Conservation (phyloP, 306 rosid genomes). For the Mimosa bimucronata region DNA sequence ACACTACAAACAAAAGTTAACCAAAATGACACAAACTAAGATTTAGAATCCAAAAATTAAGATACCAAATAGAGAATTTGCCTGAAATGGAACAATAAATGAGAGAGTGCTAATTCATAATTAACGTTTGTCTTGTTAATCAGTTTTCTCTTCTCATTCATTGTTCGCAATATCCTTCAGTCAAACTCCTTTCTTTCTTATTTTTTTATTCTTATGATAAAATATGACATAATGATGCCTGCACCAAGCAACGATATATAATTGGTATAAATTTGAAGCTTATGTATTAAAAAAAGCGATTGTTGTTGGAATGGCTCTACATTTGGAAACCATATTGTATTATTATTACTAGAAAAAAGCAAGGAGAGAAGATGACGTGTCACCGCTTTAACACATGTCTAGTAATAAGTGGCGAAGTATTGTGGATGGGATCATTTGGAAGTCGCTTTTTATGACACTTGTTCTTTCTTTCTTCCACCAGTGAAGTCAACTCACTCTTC, state of each 20-base stretch:
- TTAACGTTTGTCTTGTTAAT: neutral
- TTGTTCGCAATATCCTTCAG: neutral
- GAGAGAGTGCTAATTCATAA: neutral
- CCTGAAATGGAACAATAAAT: neutral
- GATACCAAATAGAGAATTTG: neutral
- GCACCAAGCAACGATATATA: neutral
- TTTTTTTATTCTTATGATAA: neutral
- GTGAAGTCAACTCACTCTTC: conserved; percentile 47
- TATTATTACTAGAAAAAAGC: neutral
- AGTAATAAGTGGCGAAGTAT: conserved; percentile 25
- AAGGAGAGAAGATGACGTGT: neutral
- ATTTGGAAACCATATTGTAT: neutral
- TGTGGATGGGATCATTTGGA: conserved; percentile 20
- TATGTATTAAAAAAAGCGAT: neutral
- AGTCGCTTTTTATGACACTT: conserved; percentile 5
- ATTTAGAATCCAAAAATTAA: neutral
- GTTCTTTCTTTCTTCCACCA: conserved; percentile 44
- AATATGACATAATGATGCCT: neutral
- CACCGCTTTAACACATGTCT: neutral
- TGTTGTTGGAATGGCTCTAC: neutral
- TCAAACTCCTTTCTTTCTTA: neutral
- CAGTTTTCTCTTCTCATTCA: neutral
- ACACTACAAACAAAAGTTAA: neutral
- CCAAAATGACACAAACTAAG: no score
- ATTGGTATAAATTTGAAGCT: neutral